These are phyloP conservation scores for Barnettozyma populi DNA, from an alignment of 805 yeast species.

Conservation along the genomic window DNA sequence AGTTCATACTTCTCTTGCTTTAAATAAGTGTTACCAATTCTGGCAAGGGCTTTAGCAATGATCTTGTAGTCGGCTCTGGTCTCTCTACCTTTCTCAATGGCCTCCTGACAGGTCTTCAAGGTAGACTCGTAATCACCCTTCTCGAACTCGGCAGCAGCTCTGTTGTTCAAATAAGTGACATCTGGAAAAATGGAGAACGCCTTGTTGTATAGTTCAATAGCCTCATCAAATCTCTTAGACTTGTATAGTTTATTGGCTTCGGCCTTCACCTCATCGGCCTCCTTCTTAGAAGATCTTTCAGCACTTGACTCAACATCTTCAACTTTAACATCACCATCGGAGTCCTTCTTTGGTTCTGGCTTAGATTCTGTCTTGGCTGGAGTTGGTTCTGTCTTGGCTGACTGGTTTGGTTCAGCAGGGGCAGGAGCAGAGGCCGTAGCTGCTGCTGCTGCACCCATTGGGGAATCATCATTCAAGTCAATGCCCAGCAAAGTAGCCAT, in stretches of 20 bases:
- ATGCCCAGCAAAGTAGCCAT: constrained; percentile 84
- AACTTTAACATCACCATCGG: constrained; percentile 29
- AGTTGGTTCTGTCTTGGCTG: constrained; percentile 19
- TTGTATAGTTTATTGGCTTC: constrained; percentile 87
- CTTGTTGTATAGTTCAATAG: constrained; percentile 75
- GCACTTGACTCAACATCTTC: constrained; percentile 21
- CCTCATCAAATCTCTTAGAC: constrained; percentile 84
- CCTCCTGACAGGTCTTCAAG: constrained; percentile 71
- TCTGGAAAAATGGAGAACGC: constrained; percentile 83
- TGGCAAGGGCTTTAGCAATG: constrained; percentile 88
- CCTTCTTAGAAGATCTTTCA: constrained; percentile 29
- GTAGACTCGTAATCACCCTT: constrained; percentile 88
- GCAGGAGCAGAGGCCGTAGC: constrained; percentile 22
- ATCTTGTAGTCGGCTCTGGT: constrained; percentile 86
- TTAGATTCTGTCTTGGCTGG: constrained; percentile 24
- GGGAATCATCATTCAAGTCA: constrained; percentile 43
- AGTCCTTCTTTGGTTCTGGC: constrained; percentile 30
- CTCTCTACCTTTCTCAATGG: constrained; percentile 87
- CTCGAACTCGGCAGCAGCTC: constrained; percentile 97
- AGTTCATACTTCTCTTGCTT: constrained; percentile 66
- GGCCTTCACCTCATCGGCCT: constrained; percentile 69
- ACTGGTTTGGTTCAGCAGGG: constrained; percentile 22
- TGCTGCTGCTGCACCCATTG: constrained; percentile 14
- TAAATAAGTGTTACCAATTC: constrained; percentile 78
- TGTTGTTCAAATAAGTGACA: constrained; percentile 89